Percentiles rank a stretch among this genome's conserved stretches.
These are phyloP conservation scores for Henningerozyma blattae DNA, from an alignment of 805 yeast genomes.

Conservation along the genomic window DNA sequence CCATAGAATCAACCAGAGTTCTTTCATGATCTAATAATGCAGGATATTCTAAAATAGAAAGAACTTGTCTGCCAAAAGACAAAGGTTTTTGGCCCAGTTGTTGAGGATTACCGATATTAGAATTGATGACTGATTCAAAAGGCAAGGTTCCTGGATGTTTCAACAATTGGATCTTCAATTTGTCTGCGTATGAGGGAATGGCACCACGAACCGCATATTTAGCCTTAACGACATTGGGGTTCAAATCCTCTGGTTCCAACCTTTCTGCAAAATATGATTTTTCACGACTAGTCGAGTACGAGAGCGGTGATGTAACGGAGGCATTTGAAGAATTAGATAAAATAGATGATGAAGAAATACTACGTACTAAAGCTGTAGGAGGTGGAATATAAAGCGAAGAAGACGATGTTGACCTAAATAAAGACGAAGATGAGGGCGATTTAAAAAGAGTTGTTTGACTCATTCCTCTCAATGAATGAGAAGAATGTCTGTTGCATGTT, in stretches of 20 bases:
- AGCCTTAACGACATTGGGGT: conserved; percentile 67
- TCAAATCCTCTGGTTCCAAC: conserved; percentile 42
- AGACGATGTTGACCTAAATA: too few relatives aligned
- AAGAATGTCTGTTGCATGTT: too few relatives aligned
- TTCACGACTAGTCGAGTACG: too few relatives aligned
- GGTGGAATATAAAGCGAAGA: too few relatives aligned
- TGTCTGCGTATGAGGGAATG: conserved; percentile 90
- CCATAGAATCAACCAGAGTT: conserved; percentile 7
- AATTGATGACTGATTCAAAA: conserved; percentile 65
- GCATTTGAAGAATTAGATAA: background rate
- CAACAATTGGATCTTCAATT: conserved; percentile 46
- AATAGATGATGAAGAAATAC: background rate
- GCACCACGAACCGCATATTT: conserved; percentile 94
- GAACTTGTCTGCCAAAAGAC: conserved; percentile 88
- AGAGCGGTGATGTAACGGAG: too few relatives aligned
- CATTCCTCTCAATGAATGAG: too few relatives aligned
- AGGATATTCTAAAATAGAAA: conserved; percentile 81
- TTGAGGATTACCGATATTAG: conserved; percentile 97
- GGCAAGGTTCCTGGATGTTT: conserved; percentile 55
- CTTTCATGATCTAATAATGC: conserved; percentile 32
- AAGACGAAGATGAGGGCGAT: too few relatives aligned
- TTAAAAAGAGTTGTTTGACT: too few relatives aligned
- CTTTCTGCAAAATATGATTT: conserved; percentile 24
- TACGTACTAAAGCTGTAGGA: too few relatives aligned
- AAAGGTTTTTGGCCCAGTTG: conserved; percentile 90